Evolutionary conservation across 2,329 filamentous ascomycete genomes (phyloP).

Genomic region (Hymenoscyphus fraxineus): DNA sequence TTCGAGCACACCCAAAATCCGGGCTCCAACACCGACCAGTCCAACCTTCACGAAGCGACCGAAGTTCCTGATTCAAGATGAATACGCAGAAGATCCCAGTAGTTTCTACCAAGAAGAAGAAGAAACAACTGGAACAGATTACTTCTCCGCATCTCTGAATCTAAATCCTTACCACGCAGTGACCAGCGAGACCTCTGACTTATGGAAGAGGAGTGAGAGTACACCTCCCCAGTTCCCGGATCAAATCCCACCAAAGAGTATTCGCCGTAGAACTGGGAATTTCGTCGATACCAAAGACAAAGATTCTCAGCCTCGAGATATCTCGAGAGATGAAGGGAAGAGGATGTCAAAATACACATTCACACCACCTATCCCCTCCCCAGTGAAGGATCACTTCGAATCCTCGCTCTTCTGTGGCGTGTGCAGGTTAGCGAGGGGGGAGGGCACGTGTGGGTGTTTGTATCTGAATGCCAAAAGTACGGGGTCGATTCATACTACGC

Average conservation of each 20-base stretch:
- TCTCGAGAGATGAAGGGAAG: neutral
- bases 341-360: neutral
- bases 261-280: neutral
- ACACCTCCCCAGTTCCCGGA: neutral
- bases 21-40: neutral
- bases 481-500: neutral
- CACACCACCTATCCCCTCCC: neutral
- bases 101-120: neutral
- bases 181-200: neutral
- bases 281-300: neutral
- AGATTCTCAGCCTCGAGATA: neutral
- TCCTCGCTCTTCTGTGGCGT: neutral
- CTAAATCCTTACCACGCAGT: constrained; percentile 6
- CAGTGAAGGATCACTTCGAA: neutral
- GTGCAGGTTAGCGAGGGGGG: neutral
- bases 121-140: neutral
- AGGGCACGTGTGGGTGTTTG: neutral
- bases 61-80: neutral
- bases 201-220: neutral
- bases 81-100: neutral
- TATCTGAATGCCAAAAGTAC: neutral
- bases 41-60: neutral
- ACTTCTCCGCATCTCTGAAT: constrained; percentile 7
- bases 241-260: neutral
- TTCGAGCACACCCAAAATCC: constrained; percentile 1